Percentiles rank a stretch among this genome's conserved stretches.
phyloP scores from a whole-genome alignment of 73 alveolate genomes.

The Paramecium pentaurelia region DNA sequence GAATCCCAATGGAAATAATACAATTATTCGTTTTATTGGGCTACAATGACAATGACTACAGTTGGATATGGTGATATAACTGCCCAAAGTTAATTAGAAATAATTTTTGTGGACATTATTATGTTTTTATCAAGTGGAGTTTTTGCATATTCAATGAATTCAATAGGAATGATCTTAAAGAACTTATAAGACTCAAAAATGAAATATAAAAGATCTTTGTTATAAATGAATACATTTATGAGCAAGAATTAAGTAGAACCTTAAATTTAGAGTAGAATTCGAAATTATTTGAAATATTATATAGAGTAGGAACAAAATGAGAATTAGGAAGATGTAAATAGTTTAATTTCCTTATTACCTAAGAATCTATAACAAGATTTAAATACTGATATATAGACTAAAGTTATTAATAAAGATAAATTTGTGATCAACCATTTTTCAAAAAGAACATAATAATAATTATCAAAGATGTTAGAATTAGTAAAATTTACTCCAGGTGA shows the following conservation, averaged over 20 bases:
- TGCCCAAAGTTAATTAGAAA: slow-evolving; percentile 38
- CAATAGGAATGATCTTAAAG: slow-evolving; percentile 50
- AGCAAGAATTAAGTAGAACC: slow-evolving; percentile 26
- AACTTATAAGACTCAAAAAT: neutral
- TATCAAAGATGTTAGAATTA: neutral
- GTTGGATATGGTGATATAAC: slow-evolving; percentile 63
- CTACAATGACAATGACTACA: slow-evolving; percentile 56
- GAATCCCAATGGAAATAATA: neutral
- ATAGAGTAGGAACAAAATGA: slow-evolving; percentile 27
- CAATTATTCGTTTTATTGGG: slow-evolving; percentile 34
- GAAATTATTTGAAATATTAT: slow-evolving; percentile 47
- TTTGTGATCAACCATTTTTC: slow-evolving; percentile 44
- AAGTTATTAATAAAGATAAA: slow-evolving; percentile 16
- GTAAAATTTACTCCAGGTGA: slow-evolving; percentile 51
- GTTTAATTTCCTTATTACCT: neutral
- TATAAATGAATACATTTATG: slow-evolving; percentile 38
- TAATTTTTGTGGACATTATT: neutral
- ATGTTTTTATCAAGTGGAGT: slow-evolving; percentile 50
- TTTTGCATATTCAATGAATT: slow-evolving; percentile 56
- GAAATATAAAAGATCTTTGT: neutral
- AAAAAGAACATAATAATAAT: neutral
- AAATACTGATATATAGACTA: slow-evolving; percentile 24
- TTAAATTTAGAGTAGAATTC: slow-evolving; percentile 7
- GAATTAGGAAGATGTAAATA: neutral
- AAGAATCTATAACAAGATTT: neutral